These are phyloP conservation scores for Begonia fuchsioides DNA, from an alignment of 306 rosid genomes.

Conservation along the genomic window DNA sequence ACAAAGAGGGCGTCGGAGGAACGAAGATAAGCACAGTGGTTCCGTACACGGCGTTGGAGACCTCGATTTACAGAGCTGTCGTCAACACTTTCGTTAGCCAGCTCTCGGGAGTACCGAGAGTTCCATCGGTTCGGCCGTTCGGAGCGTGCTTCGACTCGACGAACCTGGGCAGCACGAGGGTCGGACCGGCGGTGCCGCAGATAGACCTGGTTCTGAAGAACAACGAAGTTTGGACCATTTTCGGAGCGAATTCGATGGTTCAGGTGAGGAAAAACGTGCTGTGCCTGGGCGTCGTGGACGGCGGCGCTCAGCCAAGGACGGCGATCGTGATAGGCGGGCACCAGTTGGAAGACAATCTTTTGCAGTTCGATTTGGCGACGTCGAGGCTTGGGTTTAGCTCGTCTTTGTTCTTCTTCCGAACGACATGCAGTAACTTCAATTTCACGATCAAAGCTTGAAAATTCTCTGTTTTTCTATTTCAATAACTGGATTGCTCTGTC, in stretches of 20 bases:
- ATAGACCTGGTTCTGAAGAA: constrained; percentile 39
- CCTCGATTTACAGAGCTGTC: constrained; percentile 32
- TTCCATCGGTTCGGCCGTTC: constrained; percentile 34
- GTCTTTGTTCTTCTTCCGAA: constrained; percentile 12
- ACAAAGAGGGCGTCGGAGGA: constrained; percentile 41
- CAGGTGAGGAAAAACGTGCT: constrained; percentile 14
- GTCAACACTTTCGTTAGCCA: constrained; percentile 20
- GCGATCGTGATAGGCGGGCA: constrained; percentile 43
- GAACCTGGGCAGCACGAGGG: constrained; percentile 10
- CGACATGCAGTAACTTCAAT: constrained; percentile 42
- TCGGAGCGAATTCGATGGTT: constrained; percentile 53
- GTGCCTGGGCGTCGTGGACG: constrained; percentile 51
- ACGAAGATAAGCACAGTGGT: constrained; percentile 47
- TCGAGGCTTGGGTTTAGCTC: constrained; percentile 44
- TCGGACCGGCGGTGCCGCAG: constrained; percentile 29
- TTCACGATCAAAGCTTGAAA: constrained; percentile 27
- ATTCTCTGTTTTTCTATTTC: too few species aligned
- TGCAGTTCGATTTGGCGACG: constrained; percentile 34
- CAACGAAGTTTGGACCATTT: constrained; percentile 28
- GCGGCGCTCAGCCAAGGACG: constrained; percentile 26
- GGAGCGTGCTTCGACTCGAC: constrained; percentile 25
- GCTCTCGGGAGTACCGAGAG: constrained; percentile 7
- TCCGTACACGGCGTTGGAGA: constrained; percentile 39
- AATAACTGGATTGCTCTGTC: too few species aligned
- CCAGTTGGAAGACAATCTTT: constrained; percentile 38